phyloP scores from a whole-genome alignment of 768 basidiomycete genomes.

The Aureoboletus auriporus region DNA sequence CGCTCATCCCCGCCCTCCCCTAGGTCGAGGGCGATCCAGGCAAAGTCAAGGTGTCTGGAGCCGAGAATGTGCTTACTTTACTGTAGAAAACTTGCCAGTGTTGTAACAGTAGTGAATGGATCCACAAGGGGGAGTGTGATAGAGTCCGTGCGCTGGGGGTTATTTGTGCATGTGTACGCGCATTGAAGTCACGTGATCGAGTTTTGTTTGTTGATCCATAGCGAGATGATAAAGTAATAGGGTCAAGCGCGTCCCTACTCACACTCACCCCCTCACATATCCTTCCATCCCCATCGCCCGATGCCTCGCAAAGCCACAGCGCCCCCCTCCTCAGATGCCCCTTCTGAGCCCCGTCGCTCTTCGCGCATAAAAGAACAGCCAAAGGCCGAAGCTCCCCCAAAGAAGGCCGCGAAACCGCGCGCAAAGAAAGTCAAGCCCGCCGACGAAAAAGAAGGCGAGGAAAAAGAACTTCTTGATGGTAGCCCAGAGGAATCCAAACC shows the following conservation, averaged over 20 bases:
- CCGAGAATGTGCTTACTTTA: conserved; percentile 10
- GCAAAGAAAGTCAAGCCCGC: conserved; percentile 39
- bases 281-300: neutral
- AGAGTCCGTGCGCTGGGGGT: conserved; percentile 19
- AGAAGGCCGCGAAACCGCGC: conserved; percentile 66
- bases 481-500: conserved; percentile 35
- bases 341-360: conserved; percentile 62
- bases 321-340: conserved; percentile 32
- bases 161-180: conserved; percentile 32
- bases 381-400: conserved; percentile 45
- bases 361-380: conserved; percentile 71
- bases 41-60: conserved; percentile 8
- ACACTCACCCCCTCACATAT: conserved; percentile 15
- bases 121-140: too few relatives aligned
- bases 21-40: conserved; percentile 14
- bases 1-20: neutral
- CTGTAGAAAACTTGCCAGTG: too few relatives aligned
- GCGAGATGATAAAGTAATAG: conserved; percentile 31
- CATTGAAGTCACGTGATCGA: conserved; percentile 28
- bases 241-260: conserved; percentile 30
- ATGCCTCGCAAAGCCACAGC: conserved; percentile 75
- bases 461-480: conserved; percentile 30
- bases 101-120: neutral
- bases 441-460: conserved; percentile 44
- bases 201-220: conserved; percentile 33